Conservation (phyloP, 2,329 filamentous ascomycete genomes). For the Fusarium sublunatum region DNA sequence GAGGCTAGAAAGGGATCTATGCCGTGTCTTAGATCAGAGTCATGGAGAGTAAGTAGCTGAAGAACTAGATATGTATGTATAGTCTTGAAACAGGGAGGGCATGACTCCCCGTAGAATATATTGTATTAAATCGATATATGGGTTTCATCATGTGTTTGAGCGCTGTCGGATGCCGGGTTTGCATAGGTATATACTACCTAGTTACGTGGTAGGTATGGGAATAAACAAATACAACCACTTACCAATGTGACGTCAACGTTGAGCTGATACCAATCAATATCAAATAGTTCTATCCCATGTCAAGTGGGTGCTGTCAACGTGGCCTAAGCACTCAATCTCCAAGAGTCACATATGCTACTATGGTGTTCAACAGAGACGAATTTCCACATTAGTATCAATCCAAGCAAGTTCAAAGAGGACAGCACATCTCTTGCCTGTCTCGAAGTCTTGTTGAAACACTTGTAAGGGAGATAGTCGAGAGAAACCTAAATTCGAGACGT, state of each 20-base stretch:
- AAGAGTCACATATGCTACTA: neutral
- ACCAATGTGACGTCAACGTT: slow-evolving; percentile 31
- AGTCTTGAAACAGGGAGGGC: too few relatives aligned
- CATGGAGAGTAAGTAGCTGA: too few relatives aligned
- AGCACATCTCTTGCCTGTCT: slow-evolving; percentile 3
- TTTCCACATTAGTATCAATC: neutral
- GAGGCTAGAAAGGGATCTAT: neutral
- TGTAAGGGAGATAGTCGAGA: slow-evolving; percentile 14
- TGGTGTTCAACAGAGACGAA: neutral
- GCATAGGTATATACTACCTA: too few relatives aligned
- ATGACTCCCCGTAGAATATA: too few relatives aligned
- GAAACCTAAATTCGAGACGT: slow-evolving; percentile 27
- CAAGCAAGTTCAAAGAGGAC: neutral
- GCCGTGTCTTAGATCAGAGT: neutral
- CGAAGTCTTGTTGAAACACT: slow-evolving; percentile 12
- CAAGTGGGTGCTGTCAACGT: neutral
- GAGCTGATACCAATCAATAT: neutral
- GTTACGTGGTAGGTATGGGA: too few relatives aligned
- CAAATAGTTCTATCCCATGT: neutral
- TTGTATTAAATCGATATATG: neutral
- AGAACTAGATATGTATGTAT: too few relatives aligned
- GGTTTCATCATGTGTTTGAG: slow-evolving; percentile 14
- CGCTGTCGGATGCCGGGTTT: slow-evolving; percentile 3
- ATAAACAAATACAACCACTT: too few relatives aligned
- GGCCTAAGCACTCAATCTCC: neutral